Evolutionary conservation across 345 rosid species (phyloP).

Genomic region (Acer negundo): DNA sequence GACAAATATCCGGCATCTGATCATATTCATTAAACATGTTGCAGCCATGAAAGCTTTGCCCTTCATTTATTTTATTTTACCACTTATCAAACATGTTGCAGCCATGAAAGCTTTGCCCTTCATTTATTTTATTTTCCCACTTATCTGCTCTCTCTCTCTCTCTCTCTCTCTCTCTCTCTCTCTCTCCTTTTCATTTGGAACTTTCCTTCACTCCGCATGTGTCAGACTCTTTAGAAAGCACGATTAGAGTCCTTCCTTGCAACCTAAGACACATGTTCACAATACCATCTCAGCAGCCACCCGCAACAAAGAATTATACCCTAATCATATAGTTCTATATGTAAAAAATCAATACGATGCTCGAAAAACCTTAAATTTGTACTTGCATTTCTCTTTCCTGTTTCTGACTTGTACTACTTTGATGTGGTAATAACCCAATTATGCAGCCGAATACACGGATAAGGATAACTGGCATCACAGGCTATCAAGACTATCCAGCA

Average conservation of each 20-base stretch:
- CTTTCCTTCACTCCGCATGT: not conserved
- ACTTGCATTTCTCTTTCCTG: not conserved
- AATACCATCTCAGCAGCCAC: not conserved
- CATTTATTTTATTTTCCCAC: not conserved
- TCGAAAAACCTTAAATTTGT: not conserved
- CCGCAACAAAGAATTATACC: not conserved
- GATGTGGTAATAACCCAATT: constrained; percentile 5
- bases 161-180: not conserved
- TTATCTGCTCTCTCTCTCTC: not conserved
- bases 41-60: not conserved
- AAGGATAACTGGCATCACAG: constrained; percentile 80
- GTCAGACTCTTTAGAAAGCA: not conserved
- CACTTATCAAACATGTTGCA: not conserved
- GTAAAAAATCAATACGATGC: not conserved
- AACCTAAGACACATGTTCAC: not conserved
- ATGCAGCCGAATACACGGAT: constrained; percentile 89
- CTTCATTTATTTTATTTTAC: not conserved
- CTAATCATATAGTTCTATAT: not conserved
- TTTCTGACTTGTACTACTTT: not conserved
- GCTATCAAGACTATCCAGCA: constrained; percentile 73
- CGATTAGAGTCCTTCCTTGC: not conserved
- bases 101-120: not conserved
- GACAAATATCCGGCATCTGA: not conserved
- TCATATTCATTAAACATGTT: not conserved
- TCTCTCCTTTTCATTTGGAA: not conserved